Percentiles rank a stretch among this genome's conserved stretches.
phyloP scores from a whole-genome alignment of 2,329 filamentous ascomycete species.

The Laburnicola sp. region DNA sequence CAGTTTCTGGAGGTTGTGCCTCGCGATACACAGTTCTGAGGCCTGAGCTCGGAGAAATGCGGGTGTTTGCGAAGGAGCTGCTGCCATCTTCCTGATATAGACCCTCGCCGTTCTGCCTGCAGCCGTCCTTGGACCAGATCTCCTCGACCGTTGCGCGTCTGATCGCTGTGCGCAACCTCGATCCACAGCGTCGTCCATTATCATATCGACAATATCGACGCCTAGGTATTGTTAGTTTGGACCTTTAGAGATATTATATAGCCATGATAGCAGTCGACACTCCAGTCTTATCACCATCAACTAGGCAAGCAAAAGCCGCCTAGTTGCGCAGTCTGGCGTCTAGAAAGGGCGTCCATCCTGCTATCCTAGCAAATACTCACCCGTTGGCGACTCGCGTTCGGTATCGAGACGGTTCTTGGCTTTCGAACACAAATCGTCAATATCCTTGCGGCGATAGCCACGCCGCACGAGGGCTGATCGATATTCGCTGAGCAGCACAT shows the following conservation, averaged over 20 bases:
- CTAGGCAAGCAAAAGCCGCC: no score
- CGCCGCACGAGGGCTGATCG: constrained; percentile 19
- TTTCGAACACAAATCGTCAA: constrained; percentile 18
- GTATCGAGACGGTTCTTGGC: constrained; percentile 22
- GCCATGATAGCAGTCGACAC: no score
- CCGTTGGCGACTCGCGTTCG: constrained; percentile 22
- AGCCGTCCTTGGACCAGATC: background rate
- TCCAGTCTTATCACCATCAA: no score
- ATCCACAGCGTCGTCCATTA: constrained; percentile 25
- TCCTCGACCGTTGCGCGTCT: background rate
- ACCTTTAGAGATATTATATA: no score
- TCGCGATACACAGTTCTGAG: constrained; percentile 12
- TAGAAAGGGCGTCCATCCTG: no score
- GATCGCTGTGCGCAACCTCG: background rate
- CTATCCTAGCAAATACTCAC: constrained; percentile 6
- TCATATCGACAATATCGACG: constrained; percentile 32
- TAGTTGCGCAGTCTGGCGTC: no score
- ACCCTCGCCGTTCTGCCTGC: background rate
- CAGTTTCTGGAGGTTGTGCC: constrained; percentile 13
- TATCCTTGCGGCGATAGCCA: constrained; percentile 23
- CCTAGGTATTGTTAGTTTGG: constrained; percentile 7
- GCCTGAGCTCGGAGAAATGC: constrained; percentile 7
- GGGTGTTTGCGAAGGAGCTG: background rate
- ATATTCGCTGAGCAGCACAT: constrained; percentile 31
- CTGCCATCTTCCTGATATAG: background rate